Base-by-base conservation (phyloP, 352 stramenopile genomes). In the Phytopythium oedochilum region DNA sequence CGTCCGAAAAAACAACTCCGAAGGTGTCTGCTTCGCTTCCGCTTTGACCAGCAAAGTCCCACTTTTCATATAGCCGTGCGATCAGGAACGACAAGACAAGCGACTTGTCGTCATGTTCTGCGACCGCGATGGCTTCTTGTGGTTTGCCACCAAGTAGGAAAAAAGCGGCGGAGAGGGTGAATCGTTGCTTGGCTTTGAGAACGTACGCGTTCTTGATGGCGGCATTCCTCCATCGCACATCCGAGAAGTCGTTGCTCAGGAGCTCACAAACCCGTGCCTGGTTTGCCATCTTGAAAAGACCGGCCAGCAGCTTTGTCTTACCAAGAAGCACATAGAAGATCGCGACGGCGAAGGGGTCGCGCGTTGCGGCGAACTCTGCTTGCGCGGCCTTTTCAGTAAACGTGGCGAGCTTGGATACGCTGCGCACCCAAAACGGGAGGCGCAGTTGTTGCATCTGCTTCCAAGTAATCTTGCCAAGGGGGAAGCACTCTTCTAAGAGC, bases 171-270 rank as follows among this genome's bases (percentile, higher is more conserved):
- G 84, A 89, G 11, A 96, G 62, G 46, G 78, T 71, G 40, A 88
- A 94, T 15, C 83, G 82, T 22, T 89, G 80, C 57, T 96, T 95
- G 17, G 77, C 76, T 55, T 96, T 94, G 18, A 96, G 59, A 32
- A 93, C 85, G 55, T 90, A 96, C 0, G 88, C 88, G 45, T 96
- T 96, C 63, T 96, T 96, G n/a, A 95, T 82, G 15, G 88, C 86
- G 11, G 84, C 86, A 44, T 86, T 92, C 47, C 88, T 86, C 88
- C 87, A 96, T 34, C 84, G 78, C 28, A 72, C 50, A 20, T 96
- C 83, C 0, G 66, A 63, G 61, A 96, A 96, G 53, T 96, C 74
- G 53, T 96, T 95, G 15, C 59, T 67, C 11, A 96, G 29, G 3
- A 96, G 63, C 25, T 95, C 86, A 10, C 61, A 70, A 36, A 95